A percentile compares a stretch with the other conserved stretches of the same genome.
Evolutionary conservation across 805 yeast genomes (phyloP).

Genomic region (Candida cerambycidarum): DNA sequence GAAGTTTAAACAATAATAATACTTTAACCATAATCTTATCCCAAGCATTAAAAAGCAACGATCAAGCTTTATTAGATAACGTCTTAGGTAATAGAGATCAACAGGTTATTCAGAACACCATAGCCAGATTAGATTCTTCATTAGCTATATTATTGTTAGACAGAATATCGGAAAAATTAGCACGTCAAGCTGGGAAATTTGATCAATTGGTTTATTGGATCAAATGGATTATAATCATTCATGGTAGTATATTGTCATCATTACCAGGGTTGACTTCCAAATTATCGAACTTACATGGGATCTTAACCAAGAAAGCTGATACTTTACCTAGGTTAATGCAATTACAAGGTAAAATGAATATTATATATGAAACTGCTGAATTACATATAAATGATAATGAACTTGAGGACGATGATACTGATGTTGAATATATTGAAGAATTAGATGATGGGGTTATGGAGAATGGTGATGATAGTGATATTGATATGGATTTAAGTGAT

Average conservation of each 20-base stretch:
- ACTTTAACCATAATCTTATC: conserved; percentile 73
- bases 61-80: conserved; percentile 79
- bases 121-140: conserved; percentile 47
- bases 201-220: conserved; percentile 54
- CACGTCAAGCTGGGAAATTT: conserved; percentile 51
- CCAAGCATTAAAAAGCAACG: conserved; percentile 87
- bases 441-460: conserved; percentile 45
- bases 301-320: conserved; percentile 47
- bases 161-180: conserved; percentile 51
- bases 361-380: conserved; percentile 46
- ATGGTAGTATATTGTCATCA: conserved; percentile 50
- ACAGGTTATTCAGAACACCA: conserved; percentile 48
- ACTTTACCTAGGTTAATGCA: conserved; percentile 51
- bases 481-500: conserved; percentile 11
- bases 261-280: conserved; percentile 45
- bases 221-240: conserved; percentile 55
- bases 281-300: conserved; percentile 46
- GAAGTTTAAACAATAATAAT: conserved; percentile 55
- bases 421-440: conserved; percentile 74
- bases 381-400: conserved; percentile 27
- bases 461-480: conserved; percentile 7
- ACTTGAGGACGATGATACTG: conserved; percentile 39
- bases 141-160: conserved; percentile 52
- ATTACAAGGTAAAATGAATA: conserved; percentile 48
- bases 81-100: conserved; percentile 64